Evolutionary conservation across 1,284 basidiomycete genomes (phyloP).

Genomic region (Cronartium quercuum): DNA sequence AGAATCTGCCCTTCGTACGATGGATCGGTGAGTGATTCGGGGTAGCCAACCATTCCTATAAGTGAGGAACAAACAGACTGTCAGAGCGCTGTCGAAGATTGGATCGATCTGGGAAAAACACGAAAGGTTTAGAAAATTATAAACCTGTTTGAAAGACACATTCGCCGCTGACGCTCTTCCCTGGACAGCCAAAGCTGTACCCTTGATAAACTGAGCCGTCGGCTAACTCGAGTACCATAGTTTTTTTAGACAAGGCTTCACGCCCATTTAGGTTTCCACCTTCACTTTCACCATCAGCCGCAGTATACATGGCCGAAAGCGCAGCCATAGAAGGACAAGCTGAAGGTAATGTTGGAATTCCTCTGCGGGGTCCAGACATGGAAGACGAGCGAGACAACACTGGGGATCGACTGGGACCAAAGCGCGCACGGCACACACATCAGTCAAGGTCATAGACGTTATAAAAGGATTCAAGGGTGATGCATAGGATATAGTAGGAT

Average conservation of each 20-base stretch:
- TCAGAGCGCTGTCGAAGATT: not conserved
- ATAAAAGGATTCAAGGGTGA: not conserved
- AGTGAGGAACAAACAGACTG: constrained; percentile 3
- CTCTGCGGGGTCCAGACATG: constrained; percentile 20
- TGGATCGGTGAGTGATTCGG: constrained; percentile 95
- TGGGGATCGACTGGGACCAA: constrained; percentile 24
- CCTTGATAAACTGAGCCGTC: constrained; percentile 86
- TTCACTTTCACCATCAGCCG: constrained; percentile 30
- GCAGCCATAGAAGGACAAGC: constrained; percentile 20
- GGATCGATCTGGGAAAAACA: not conserved
- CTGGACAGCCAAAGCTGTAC: constrained; percentile 85
- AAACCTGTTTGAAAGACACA: constrained; percentile 99
- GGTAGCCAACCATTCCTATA: constrained; percentile 96
- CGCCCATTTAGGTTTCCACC: constrained; percentile 14
- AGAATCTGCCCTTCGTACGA: constrained; percentile 98
- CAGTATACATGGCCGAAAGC: constrained; percentile 15
- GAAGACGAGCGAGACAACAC: constrained; percentile 37
- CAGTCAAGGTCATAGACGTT: not conserved
- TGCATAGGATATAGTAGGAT: not conserved
- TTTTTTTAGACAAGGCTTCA: constrained; percentile 42
- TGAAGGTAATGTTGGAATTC: constrained; percentile 25
- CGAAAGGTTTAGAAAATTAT: constrained; percentile 46
- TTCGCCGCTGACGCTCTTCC: constrained; percentile 89
- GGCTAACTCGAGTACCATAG: constrained; percentile 75
- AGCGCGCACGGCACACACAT: not conserved